These are phyloP conservation scores for Penicillium verhagenii DNA, from an alignment of 495 filamentous ascomycete genomes.

Conservation along the genomic window DNA sequence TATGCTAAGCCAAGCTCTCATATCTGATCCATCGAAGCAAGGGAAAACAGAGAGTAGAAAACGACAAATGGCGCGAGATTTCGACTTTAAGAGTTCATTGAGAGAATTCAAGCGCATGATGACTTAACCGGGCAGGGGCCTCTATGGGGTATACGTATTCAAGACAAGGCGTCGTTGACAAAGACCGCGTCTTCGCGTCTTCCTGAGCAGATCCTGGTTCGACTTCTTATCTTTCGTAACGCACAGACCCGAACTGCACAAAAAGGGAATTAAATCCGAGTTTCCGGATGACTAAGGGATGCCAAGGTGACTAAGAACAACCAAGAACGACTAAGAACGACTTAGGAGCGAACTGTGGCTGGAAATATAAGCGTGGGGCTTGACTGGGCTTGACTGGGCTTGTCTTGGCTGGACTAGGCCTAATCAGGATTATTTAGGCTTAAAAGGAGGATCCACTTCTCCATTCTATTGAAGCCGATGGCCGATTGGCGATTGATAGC, in stretches of 20 bases:
- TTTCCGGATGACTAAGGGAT: background rate
- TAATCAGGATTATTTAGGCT: too few relatives aligned
- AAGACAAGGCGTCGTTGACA: too few relatives aligned
- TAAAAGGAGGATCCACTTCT: background rate
- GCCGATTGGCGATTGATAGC: constrained; percentile 29
- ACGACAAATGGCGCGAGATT: background rate
- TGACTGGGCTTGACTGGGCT: too few relatives aligned
- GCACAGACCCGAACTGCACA: background rate
- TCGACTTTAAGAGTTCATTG: background rate
- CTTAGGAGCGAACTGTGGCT: too few relatives aligned
- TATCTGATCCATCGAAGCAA: background rate
- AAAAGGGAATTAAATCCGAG: background rate
- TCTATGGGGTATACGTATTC: too few relatives aligned
- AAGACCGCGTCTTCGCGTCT: too few relatives aligned
- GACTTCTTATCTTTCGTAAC: background rate
- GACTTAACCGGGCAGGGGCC: background rate
- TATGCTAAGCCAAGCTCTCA: background rate
- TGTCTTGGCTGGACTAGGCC: too few relatives aligned
- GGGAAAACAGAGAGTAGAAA: background rate
- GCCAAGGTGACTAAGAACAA: too few relatives aligned
- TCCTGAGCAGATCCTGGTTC: too few relatives aligned
- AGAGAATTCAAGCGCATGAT: background rate
- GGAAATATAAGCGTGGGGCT: background rate
- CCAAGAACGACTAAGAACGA: too few relatives aligned
- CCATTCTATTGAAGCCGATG: constrained; percentile 28